Conservation (phyloP, 169 alveolate genomes). For the Plasmodium malariae region DNA sequence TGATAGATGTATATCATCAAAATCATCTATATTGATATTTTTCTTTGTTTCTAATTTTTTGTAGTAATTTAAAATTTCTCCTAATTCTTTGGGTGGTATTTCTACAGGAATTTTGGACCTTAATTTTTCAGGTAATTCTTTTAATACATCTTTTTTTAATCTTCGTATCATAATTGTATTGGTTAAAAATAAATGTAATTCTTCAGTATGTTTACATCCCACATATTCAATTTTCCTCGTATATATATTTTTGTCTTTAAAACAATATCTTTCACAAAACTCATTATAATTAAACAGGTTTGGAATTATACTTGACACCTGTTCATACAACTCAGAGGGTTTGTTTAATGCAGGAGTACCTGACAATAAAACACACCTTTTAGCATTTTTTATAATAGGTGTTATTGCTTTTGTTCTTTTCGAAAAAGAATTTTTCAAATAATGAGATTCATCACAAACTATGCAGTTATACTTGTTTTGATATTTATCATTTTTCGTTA, state of each 20-base stretch:
- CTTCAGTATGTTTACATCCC: conserved; percentile 89
- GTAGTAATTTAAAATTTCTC: conserved; percentile 53
- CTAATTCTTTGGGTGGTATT: conserved; percentile 77
- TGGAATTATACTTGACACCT: conserved; percentile 88
- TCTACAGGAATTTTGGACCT: conserved; percentile 93
- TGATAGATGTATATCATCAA: conserved; percentile 20
- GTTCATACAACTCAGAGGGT: conserved; percentile 95
- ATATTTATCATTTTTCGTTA: conserved; percentile 81
- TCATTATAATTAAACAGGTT: conserved; percentile 82
- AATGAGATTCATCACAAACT: conserved; percentile 98
- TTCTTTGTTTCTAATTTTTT: conserved; percentile 31
- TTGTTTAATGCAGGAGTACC: conserved; percentile 96
- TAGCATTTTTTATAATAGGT: conserved; percentile 93
- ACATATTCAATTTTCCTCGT: conserved; percentile 84
- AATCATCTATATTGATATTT: conserved; percentile 14
- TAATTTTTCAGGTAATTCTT: conserved; percentile 95
- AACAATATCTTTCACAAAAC: conserved; percentile 87
- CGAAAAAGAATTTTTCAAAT: conserved; percentile 93
- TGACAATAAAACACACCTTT: conserved; percentile 92
- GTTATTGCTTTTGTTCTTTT: conserved; percentile 92
- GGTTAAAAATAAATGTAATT: conserved; percentile 87
- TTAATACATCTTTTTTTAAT: conserved; percentile 94
- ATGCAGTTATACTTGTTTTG: conserved; percentile 79
- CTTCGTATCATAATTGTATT: conserved; percentile 95
- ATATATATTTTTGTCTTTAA: conserved; percentile 82